phyloP scores from a whole-genome alignment of 2,329 filamentous ascomycete genomes.

The Plenodomus biglobosus region DNA sequence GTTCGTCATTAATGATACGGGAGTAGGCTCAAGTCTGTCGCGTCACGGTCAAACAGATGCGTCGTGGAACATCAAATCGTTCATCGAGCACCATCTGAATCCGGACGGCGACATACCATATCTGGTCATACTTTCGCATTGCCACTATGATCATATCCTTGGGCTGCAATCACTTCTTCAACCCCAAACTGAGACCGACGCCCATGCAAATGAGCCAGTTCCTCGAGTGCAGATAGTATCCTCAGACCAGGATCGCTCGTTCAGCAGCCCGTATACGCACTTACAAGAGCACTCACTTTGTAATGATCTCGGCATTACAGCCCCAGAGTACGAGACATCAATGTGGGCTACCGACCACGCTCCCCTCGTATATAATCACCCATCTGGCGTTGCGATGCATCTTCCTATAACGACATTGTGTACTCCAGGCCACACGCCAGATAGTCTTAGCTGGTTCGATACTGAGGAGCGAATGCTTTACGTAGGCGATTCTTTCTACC shows the following conservation, averaged over 20 bases:
- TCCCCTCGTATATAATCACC: neutral
- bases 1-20: constrained; percentile 7
- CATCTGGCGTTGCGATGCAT: neutral
- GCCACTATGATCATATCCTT: constrained; percentile 17
- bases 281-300: neutral
- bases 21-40: constrained; percentile 1
- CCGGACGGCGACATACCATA: constrained; percentile 3
- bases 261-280: neutral
- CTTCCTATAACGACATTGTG: constrained; percentile 9
- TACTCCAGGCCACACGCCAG: constrained; percentile 15
- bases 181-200: neutral
- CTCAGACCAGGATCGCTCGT: neutral
- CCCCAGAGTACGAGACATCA: neutral
- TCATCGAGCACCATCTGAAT: constrained; percentile 15
- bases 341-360: neutral
- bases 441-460: constrained; percentile 13
- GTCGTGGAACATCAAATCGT: constrained; percentile 10
- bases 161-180: constrained; percentile 5
- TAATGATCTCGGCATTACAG: neutral
- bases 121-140: constrained; percentile 14
- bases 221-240: neutral
- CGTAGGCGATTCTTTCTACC: constrained; percentile 12
- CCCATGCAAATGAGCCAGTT: too few relatives aligned
- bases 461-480: constrained; percentile 9
- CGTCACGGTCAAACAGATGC: neutral